Percentiles rank a stretch among this genome's conserved stretches.
phyloP scores from a whole-genome alignment of 345 rosid species.

The Brassica nigra region DNA sequence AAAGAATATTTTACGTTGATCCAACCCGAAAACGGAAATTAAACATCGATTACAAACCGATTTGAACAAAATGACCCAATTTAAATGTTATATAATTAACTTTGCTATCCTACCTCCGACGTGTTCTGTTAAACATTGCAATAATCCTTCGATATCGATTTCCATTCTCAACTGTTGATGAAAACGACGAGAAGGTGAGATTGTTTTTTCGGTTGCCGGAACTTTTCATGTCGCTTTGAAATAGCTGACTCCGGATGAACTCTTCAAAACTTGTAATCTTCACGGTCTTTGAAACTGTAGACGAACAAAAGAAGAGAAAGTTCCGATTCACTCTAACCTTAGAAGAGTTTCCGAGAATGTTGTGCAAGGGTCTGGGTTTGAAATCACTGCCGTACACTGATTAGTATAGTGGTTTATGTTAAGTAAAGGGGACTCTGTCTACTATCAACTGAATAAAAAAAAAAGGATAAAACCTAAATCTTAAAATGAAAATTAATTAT shows the following conservation, averaged over 20 bases:
- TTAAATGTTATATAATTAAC: too few species aligned
- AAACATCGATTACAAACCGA: not conserved
- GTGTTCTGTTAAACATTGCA: not conserved
- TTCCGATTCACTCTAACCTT: not conserved
- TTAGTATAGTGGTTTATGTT: too few species aligned
- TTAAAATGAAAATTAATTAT: too few species aligned
- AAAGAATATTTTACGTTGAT: too few species aligned
- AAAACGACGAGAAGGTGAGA: not conserved
- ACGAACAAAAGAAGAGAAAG: not conserved
- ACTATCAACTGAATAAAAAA: not conserved
- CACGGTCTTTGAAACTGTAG: not conserved
- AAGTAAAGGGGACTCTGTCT: not conserved
- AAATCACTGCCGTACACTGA: too few species aligned
- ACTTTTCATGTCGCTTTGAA: not conserved
- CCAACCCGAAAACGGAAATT: not conserved
- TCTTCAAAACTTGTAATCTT: not conserved
- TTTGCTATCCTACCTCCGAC: too few species aligned
- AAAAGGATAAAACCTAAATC: not conserved
- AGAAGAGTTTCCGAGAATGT: not conserved
- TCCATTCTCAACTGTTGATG: not conserved
- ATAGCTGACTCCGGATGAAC: not conserved
- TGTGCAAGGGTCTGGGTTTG: not conserved
- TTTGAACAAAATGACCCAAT: not conserved
- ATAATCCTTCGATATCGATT: not conserved
- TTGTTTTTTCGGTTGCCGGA: not conserved